Evolutionary conservation across 2,329 filamentous ascomycete genomes (phyloP).

Genomic region (Ophiostoma quercus): DNA sequence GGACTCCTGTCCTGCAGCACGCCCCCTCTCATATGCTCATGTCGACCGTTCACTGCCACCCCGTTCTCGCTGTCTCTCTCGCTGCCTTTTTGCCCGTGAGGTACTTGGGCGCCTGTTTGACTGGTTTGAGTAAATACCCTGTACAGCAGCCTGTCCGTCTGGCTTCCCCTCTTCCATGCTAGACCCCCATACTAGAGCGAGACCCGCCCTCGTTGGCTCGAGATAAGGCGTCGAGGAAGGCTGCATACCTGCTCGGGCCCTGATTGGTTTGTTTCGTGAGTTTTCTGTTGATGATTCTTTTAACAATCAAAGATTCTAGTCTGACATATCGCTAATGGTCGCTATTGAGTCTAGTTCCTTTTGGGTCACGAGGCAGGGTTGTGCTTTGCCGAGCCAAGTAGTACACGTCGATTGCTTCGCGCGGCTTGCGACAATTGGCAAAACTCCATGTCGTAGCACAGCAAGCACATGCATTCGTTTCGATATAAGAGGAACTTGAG

Average conservation of each 20-base stretch:
- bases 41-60: not conserved
- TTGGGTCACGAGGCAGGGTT: slow-evolving; percentile 6
- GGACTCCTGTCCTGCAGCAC: slow-evolving; percentile 3
- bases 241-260: slow-evolving; percentile 25
- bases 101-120: slow-evolving; percentile 14
- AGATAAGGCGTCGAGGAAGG: slow-evolving; percentile 39
- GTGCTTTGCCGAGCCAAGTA: not conserved
- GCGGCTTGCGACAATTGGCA: not conserved
- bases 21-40: not conserved
- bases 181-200: not conserved
- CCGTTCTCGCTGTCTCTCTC: slow-evolving; percentile 22
- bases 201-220: slow-evolving; percentile 29
- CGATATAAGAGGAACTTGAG: no score
- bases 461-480: not conserved
- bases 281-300: slow-evolving; percentile 42
- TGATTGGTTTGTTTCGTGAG: slow-evolving; percentile 38
- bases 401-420: not conserved
- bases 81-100: slow-evolving; percentile 20
- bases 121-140: not conserved
- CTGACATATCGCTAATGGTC: slow-evolving; percentile 20
- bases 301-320: slow-evolving; percentile 18
- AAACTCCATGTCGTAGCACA: not conserved
- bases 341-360: not conserved
- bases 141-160: not conserved
- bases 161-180: not conserved